Evolutionary conservation across 2,329 filamentous ascomycete species (phyloP), one percentile per base, ranked within the genome.

Genomic region (Penicillium sp.): DNA sequence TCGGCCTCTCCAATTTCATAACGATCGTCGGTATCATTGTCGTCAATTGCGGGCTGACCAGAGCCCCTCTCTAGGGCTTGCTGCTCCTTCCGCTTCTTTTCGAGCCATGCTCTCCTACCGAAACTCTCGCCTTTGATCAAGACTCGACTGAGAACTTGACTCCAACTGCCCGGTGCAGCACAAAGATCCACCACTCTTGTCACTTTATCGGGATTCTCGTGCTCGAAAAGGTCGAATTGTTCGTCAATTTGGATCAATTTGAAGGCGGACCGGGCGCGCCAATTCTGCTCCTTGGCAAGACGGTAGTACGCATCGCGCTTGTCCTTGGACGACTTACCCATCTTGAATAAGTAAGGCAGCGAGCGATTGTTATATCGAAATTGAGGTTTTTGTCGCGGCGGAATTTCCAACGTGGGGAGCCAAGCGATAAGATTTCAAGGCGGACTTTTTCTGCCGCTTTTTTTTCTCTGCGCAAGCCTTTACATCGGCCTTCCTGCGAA

Each of bases 321-420:
- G 73, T 99, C 95, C 77, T 99, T 99, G 48, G 93, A 98, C 1
- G 95, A 96, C 75, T 98, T 98, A 1, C 93, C 93, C 93, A 96
- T 96, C 60, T 53, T 51, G 33, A 46, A 39, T 4, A 11, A 42
- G 31, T 24, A 19, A 46, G 26, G 45, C 47, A 31, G 24, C 16
- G 19, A 29, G 27, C 21, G 21, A 26, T 37, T 21, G n/a, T 13
- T 26, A 31, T 49, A 19, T 33, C 21, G 19, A 21, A 37, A 46
- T 21, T 45, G 42, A 39, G 42, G 21, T 26, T 33, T 54, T 59
- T 42, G 47, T 59, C 37, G 54, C 57, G 52, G 59, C 57, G 59
- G 59, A 59, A 64, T 60, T 64, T 67, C 58, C 55, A 61, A 61
- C 56, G 68, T 71, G 70, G 69, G 68, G 65, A 56, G 46, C 37